Conservation (phyloP, 371 early-diverging fungal species). For the Nosema muscidifuracis region DNA sequence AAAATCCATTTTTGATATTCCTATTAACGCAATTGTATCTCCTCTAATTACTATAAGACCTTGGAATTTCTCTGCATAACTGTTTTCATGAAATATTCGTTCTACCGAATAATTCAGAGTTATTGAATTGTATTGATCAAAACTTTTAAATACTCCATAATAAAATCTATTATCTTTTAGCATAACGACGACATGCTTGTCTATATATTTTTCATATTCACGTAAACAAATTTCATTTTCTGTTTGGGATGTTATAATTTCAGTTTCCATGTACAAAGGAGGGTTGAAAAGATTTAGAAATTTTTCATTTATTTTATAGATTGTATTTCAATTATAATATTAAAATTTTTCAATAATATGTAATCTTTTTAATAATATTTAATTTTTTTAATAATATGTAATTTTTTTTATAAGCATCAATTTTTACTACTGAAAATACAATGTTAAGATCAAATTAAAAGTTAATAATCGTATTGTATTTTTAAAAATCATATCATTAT, state of each 20-base stretch:
- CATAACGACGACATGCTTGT: slow-evolving; percentile 54
- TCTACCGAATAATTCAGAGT: slow-evolving; percentile 56
- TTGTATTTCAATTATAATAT: no score
- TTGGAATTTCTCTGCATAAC: slow-evolving; percentile 49
- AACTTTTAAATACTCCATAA: slow-evolving; percentile 60
- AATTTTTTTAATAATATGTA: no score
- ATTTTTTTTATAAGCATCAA: no score
- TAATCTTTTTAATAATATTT: no score
- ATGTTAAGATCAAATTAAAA: no score
- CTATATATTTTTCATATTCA: slow-evolving; percentile 58
- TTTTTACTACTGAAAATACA: no score
- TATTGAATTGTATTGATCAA: slow-evolving; percentile 63
- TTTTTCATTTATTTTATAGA: no score
- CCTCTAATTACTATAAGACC: slow-evolving; percentile 61
- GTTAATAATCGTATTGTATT: no score
- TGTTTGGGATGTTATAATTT: background rate
- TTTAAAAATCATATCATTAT: no score
- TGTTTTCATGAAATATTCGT: slow-evolving; percentile 41
- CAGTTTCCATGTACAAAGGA: no score
- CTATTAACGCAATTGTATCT: slow-evolving; percentile 61
- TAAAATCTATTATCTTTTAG: slow-evolving; percentile 50
- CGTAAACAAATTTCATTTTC: slow-evolving; percentile 12
- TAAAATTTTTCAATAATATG: no score
- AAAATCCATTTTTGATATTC: slow-evolving; percentile 15
- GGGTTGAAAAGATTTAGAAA: no score